Base-by-base conservation (phyloP, 73 alveolate genomes). In the Stentor coeruleus region DNA sequence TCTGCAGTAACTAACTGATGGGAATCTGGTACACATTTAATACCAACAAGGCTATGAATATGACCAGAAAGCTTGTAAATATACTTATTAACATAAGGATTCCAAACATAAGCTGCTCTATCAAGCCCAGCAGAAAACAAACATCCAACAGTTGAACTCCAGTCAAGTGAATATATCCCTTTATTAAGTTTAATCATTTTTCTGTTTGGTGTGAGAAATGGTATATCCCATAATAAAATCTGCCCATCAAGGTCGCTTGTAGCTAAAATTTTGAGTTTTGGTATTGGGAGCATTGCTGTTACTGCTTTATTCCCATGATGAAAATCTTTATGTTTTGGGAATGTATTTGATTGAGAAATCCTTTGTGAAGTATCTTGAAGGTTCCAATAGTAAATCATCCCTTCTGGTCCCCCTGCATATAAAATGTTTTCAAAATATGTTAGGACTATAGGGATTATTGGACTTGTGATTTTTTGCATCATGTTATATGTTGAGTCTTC, bases 1-100 rank as follows among this genome's bases (percentile, higher is more conserved):
- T 96, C 99, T 30, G 99, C 99, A 31, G 99, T 94, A 35, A 96
- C 90, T 74, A 96, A 95, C 87, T 96, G 92, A 42, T 89, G 91
- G 20, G 99, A 92, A 33, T 94, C 93, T 72, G 96, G 96, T 42
- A 96, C 88, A 55, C 94, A 84, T 88, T 90, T 96, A 39, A 96
- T 99, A 28, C 99, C 99, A 3, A 96, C 97, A 37, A 96, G 82
- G 57, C 98, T 92, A 83, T 96, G 99, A 59, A 93, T 93, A 80
- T 96, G 99, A 0, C 99, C 99, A 84, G 95, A 93, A 73, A 96
- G 80, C 79, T 92, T 79, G 85, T 95, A 96, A 20, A 96, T 95
- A 86, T 96, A 94, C 85, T 95, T 96, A 81, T 97, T 95, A 6
- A 96, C 99, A 74, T 91, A 93, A 77, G 98, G 95, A 92, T 94